Evolutionary conservation across 2,329 filamentous ascomycete species (phyloP), one percentile per base, ranked within the genome.

Genomic region (Periconia digitata): DNA sequence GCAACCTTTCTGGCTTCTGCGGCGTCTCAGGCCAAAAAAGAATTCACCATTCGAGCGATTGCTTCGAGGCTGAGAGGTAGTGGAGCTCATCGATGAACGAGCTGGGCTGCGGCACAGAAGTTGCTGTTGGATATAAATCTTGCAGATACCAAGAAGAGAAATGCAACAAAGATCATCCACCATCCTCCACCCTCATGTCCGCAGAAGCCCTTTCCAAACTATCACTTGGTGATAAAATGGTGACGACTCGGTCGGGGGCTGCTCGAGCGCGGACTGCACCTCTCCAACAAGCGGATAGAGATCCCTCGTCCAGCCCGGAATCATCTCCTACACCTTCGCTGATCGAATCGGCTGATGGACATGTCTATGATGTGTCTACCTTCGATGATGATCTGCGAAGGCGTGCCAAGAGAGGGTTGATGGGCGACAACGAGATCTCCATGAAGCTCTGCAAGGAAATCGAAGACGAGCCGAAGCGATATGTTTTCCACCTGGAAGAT

Each of bases 121-220:
- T 43, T 49, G n/a, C n/a, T n/a, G n/a, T 44, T 50, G 43, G 58
- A 60, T 69, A 70, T 70, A 70, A 69, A 70, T 58, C 46, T 56
- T 43, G 29, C 44, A 24, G 40, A n/a, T 46, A 29, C 40, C 45
- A 51, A 48, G 49, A 45, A 34, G 50, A 43, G 43, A 51, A 52
- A 38, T 41, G 44, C 48, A 48, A 54, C 34, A 40, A 59, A 37
- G 46, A n/a, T n/a, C n/a, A n/a, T n/a, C n/a, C 43, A 51, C 48
- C 46, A 42, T 46, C 43, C 48, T 56, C 49, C 17, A 43, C 51
- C 62, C 62, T 53, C 61, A 69, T 71, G 68, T 68, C 67, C 52
- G 64, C 56, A 40, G 67, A 71, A 59, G 62, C 63, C 43, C 63
- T 71, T 39, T 67, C 64, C 34, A 66, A 64, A 51, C 64, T 71